A percentile compares a stretch with the other conserved stretches of the same genome.
Evolutionary conservation across 768 basidiomycete genomes (phyloP).

Genomic region (Leccinum truebloodii): DNA sequence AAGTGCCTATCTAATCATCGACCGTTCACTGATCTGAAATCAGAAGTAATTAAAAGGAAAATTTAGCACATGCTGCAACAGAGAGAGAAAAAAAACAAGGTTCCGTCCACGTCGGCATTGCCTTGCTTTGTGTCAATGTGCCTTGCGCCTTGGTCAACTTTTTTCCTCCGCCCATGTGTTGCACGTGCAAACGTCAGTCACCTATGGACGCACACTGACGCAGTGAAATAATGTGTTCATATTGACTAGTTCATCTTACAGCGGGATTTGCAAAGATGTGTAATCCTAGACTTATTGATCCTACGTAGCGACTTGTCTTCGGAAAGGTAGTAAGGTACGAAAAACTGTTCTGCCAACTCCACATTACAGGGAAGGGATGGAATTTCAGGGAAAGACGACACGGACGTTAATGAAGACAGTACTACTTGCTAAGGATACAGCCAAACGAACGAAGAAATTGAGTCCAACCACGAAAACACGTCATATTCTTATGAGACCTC

Average conservation of each 20-base stretch:
- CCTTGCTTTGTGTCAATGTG: not conserved
- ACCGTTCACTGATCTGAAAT: not conserved
- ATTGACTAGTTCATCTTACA: not conserved
- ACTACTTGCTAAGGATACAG: not conserved
- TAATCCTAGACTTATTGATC: not conserved
- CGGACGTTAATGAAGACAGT: not conserved
- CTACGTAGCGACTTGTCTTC: not conserved
- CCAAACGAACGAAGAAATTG: not conserved
- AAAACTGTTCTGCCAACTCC: not conserved
- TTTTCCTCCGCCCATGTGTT: not conserved
- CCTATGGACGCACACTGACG: not conserved
- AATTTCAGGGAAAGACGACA: not conserved
- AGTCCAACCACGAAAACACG: not conserved
- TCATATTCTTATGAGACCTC: not conserved
- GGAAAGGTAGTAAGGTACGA: not conserved
- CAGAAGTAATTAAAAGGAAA: not conserved
- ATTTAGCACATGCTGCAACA: not conserved
- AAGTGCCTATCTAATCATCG: not conserved
- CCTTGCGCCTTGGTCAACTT: not conserved
- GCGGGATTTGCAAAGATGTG: not conserved
- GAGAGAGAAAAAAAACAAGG: conserved; percentile 24
- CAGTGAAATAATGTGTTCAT: not conserved
- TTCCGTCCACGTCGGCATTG: conserved; percentile 28
- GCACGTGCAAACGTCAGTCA: not conserved
- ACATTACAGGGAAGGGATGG: not conserved